Percentiles rank a stretch among this genome's conserved stretches.
phyloP scores from a whole-genome alignment of 2,329 filamentous ascomycete genomes.

The Emmonsia crescens region DNA sequence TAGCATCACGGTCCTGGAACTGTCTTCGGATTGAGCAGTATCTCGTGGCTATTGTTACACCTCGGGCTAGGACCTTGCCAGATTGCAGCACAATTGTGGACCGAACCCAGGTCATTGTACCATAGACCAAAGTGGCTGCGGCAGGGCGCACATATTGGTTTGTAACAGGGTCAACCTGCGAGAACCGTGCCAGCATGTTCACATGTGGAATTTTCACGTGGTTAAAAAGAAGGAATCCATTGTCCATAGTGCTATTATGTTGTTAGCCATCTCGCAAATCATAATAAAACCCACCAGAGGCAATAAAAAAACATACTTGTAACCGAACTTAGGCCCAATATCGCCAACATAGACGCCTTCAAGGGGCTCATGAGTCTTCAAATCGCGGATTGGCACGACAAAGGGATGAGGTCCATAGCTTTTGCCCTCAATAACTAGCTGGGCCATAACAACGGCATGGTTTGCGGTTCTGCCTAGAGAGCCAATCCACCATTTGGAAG shows the following conservation, averaged over 20 bases:
- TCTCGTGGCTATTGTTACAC: conserved; percentile 66
- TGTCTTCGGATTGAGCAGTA: conserved; percentile 66
- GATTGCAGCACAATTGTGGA: conserved; percentile 64
- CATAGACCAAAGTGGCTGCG: conserved; percentile 59
- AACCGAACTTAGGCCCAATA: conserved; percentile 70
- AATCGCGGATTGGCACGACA: conserved; percentile 61
- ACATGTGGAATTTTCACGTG: conserved; percentile 63
- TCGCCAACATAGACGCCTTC: conserved; percentile 64
- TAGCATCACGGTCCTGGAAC: conserved; percentile 63
- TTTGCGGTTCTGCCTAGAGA: conserved; percentile 66
- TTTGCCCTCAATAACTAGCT: conserved; percentile 59
- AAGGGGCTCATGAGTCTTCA: conserved; percentile 58
- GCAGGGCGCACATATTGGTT: conserved; percentile 57
- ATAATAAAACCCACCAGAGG: neutral
- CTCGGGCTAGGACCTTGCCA: conserved; percentile 59
- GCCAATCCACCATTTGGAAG: conserved; percentile 79
- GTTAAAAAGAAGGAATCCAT: conserved; percentile 69
- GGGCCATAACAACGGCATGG: conserved; percentile 68
- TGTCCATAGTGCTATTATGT: conserved; percentile 55
- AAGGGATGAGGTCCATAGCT: conserved; percentile 66
- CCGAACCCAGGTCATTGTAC: conserved; percentile 65
- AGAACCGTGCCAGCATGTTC: conserved; percentile 64
- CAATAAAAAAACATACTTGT: conserved; percentile 39
- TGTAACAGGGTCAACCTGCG: conserved; percentile 55
- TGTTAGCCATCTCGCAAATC: conserved; percentile 6